A percentile compares a stretch with the other conserved stretches of the same genome.
phyloP scores from a whole-genome alignment of 352 stramenopile species.

The Globisporangium barbulae region DNA sequence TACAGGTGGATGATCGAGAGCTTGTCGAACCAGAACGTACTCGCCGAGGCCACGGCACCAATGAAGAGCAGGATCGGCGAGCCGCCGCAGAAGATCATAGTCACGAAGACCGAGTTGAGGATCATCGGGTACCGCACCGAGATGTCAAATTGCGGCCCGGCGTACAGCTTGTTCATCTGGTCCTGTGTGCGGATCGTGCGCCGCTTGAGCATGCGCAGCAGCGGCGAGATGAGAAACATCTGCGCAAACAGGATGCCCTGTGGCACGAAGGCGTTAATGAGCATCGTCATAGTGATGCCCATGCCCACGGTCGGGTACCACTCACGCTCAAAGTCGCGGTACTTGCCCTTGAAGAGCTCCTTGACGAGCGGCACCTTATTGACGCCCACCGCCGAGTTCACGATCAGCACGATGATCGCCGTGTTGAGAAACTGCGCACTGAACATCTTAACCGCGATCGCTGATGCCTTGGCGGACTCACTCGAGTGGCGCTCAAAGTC shows the following conservation, averaged over 20 bases:
- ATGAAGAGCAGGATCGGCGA: conserved; percentile 81
- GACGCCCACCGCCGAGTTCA: conserved; percentile 62
- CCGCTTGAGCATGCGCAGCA: conserved; percentile 36
- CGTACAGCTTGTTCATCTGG: conserved; percentile 78
- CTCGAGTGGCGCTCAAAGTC: conserved; percentile 76
- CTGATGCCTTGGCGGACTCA: conserved; percentile 73
- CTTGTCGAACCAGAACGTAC: conserved; percentile 83
- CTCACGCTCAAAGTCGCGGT: conserved; percentile 75
- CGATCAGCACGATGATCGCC: conserved; percentile 72
- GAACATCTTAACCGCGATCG: conserved; percentile 79
- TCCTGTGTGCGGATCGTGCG: conserved; percentile 60
- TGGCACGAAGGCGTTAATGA: conserved; percentile 75
- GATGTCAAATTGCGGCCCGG: conserved; percentile 69
- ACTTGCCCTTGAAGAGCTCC: conserved; percentile 76
- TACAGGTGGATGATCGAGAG: conserved; percentile 73
- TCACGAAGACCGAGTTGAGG: conserved; percentile 85
- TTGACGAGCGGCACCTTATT: conserved; percentile 37
- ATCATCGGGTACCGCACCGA: conserved; percentile 79
- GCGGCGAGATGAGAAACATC: conserved; percentile 52
- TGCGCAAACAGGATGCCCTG: conserved; percentile 60
- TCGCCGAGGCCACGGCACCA: conserved; percentile 47
- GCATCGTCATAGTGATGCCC: conserved; percentile 84
- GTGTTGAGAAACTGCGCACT: conserved; percentile 82
- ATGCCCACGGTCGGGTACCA: conserved; percentile 88
- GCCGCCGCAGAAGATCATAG: conserved; percentile 76